Base-by-base conservation (phyloP, 495 filamentous ascomycete genomes). In the Penicillium nucicola region DNA sequence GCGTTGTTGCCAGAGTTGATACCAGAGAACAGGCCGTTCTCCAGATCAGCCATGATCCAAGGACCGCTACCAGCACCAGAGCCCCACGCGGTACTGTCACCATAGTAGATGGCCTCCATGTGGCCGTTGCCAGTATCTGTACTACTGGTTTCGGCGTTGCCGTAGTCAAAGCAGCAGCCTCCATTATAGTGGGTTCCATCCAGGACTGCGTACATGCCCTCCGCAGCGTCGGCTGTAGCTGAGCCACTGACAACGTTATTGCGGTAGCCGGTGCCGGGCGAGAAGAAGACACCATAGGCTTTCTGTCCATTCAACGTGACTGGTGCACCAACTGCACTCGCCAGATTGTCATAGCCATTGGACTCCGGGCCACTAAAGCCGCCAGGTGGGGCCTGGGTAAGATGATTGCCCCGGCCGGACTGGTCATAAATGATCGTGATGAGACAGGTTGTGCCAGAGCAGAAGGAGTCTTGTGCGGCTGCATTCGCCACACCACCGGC, bases 41-140 rank as follows among this genome's bases (percentile, higher is more conserved):
- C 80, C 1, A 84, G 68, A 72, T 84, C 80, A 25, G 77, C 80
- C 80, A 82, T 82, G 54, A 84, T 41, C 80, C 80, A 84, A 22
- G 80, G 80, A 0, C 80, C 80, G 17, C 51, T 74, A 35, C 80
- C 80, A 25, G 74, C 30, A 13, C 80, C 80, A 28, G 57, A 65
- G 25, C 80, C 80, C 77, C 76, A 81, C 59, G 33, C 47, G 10
- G 66, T 75, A 57, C 50, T 66, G 47, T 61, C 61, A 32, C 80
- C 80, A 60, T 61, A 83, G 70, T 84, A 84, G 61, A 84, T 77
- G 32, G 80, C 77, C 61, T 84, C 80, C 80, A 84, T 82, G 53
- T 83, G 79, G 48, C 76, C 79, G 49, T 72, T 70, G 36, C 80
- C 80, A 1, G 78, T 82, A 53, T 83, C 80, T 8, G 22, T 60